Conservation (phyloP, 1,139 yeast species). For the Magnusiomyces sp. region DNA sequence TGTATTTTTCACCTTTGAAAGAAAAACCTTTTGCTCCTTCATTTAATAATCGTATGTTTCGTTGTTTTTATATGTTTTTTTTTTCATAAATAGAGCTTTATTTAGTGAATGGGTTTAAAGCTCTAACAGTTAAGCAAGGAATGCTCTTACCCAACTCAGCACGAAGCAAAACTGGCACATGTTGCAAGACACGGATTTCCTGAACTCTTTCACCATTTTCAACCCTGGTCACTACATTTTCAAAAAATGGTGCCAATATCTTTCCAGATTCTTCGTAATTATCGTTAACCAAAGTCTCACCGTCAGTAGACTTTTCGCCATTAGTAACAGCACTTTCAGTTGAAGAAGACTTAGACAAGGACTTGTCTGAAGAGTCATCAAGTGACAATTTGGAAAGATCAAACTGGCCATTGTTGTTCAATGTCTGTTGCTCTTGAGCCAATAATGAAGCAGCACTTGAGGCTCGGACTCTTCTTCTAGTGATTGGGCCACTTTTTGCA, state of each 20-base stretch:
- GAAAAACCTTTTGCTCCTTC: no score
- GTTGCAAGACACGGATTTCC: conserved; percentile 67
- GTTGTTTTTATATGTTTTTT: no score
- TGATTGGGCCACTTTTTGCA: conserved; percentile 28
- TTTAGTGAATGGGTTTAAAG: conserved; percentile 78
- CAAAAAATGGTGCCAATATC: conserved; percentile 49
- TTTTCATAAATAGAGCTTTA: no score
- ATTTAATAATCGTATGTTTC: no score
- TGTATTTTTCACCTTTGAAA: no score
- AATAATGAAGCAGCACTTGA: conserved; percentile 55
- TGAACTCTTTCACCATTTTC: conserved; percentile 56
- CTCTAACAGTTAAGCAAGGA: conserved; percentile 89
- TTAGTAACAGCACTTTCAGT: no score
- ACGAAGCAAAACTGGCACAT: conserved; percentile 76
- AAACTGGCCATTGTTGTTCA: conserved; percentile 9
- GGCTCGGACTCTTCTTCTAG: conserved; percentile 37
- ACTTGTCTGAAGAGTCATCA: no score
- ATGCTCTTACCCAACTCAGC: conserved; percentile 87
- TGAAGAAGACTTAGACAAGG: no score
- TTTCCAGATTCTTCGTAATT: conserved; percentile 26
- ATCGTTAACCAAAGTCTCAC: conserved; percentile 20
- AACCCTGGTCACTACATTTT: conserved; percentile 45
- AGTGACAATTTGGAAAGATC: conserved; percentile 13
- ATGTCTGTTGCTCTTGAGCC: conserved; percentile 36
- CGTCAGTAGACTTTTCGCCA: conserved; percentile 21